phyloP scores from a whole-genome alignment of 768 basidiomycete genomes.

The Cantharellus cinnabarinus region DNA sequence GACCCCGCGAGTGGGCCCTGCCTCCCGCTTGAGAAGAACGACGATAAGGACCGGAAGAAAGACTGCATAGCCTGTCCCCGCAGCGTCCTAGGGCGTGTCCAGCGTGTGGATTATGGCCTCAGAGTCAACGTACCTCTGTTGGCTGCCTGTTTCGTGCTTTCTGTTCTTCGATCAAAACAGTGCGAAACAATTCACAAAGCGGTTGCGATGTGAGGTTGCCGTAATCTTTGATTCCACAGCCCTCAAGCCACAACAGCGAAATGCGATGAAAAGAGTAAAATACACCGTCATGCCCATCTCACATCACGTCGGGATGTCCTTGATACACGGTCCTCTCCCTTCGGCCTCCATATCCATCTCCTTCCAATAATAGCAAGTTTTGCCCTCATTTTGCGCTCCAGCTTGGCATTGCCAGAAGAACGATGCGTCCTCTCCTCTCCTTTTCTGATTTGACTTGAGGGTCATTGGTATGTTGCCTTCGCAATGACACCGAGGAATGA shows the following conservation, averaged over 20 bases:
- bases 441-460: not conserved
- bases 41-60: conserved; percentile 7
- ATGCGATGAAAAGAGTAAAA: not conserved
- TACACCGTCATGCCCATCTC: not conserved
- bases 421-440: conserved; percentile 4
- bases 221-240: too few species aligned
- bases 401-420: conserved; percentile 77
- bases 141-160: too few species aligned
- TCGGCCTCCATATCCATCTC: conserved; percentile 50
- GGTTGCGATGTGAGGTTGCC: too few species aligned
- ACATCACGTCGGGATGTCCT: not conserved
- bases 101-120: too few species aligned
- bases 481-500: conserved; percentile 54
- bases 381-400: conserved; percentile 66
- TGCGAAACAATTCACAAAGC: too few species aligned
- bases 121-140: too few species aligned
- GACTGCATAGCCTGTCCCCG: conserved; percentile 1
- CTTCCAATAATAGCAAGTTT: conserved; percentile 59
- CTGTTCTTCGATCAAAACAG: too few species aligned
- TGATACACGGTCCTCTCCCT: conserved; percentile 21
- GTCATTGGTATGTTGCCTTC: conserved; percentile 39
- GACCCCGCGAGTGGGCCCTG: not conserved
- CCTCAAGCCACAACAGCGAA: too few species aligned
- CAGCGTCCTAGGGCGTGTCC: too few species aligned
- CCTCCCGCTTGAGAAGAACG: conserved; percentile 6